A percentile compares a stretch with the other conserved stretches of the same genome.
These are phyloP conservation scores for Sclerospora graminicola DNA, from an alignment of 352 stramenopile genomes.

Conservation along the genomic window DNA sequence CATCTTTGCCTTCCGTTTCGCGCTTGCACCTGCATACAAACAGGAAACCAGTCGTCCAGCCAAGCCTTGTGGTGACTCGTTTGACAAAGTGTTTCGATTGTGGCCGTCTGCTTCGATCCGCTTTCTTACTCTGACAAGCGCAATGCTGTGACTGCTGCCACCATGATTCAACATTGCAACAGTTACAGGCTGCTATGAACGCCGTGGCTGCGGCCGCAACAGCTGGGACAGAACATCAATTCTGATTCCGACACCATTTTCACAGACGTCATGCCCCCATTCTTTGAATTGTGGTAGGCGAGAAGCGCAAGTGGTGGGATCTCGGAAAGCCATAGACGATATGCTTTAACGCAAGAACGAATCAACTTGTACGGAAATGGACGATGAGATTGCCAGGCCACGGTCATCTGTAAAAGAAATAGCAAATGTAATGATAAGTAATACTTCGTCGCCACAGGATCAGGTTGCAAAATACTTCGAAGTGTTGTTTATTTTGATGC, in stretches of 20 bases:
- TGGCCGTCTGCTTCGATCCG: conserved; percentile 82
- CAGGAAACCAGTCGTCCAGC: conserved; percentile 80
- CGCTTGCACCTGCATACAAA: conserved; percentile 81
- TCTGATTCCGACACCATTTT: conserved; percentile 12
- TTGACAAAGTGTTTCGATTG: conserved; percentile 76
- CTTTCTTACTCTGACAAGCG: conserved; percentile 88
- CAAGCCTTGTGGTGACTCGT: conserved; percentile 82
- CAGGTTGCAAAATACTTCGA: too few species aligned
- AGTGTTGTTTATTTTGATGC: too few species aligned
- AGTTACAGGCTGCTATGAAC: conserved; percentile 27
- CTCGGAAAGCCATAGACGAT: too few species aligned
- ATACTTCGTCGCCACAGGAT: too few species aligned
- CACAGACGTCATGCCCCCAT: conserved; percentile 56
- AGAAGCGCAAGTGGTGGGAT: too few species aligned
- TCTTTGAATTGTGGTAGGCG: too few species aligned
- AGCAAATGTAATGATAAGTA: too few species aligned
- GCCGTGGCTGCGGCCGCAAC: conserved; percentile 10
- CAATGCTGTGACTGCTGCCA: conserved; percentile 81
- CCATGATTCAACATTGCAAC: conserved; percentile 67
- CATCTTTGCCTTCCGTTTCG: conserved; percentile 87
- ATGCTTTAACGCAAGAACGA: too few species aligned
- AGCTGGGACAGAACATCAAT: conserved; percentile 17
- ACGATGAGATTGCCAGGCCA: too few species aligned
- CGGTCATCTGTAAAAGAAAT: too few species aligned
- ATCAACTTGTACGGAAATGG: too few species aligned